Base-by-base conservation (phyloP, 2,329 filamentous ascomycete species). In the Colletotrichum gigasporum region DNA sequence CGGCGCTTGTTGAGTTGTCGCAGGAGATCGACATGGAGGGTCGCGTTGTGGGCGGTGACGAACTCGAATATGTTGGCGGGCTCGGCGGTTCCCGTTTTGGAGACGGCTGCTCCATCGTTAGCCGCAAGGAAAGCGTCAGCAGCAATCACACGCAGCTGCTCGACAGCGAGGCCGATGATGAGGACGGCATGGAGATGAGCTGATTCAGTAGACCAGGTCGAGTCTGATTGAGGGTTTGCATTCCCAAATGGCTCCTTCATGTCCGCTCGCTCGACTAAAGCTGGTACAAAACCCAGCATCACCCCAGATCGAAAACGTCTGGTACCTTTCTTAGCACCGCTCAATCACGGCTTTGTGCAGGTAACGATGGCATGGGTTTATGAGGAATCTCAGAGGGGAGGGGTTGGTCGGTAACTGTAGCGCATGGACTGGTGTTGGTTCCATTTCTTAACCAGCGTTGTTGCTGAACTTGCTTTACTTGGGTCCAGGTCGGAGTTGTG, bases 1-100 rank as follows among this genome's bases (percentile, higher is more conserved):
- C 86, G 54, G 92, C 93, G 20, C 83, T 99, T 61, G 91, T 98
- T 59, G 95, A 97, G 73, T 85, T 99, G 9, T 97, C 93, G 57
- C 93, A 97, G 76, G 94, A 97, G 74, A 92, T 97, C 42, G 94
- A 97, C 76, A 91, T 90, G 71, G 96, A 98, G 73, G 94, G 94
- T n/a, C 87, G 95, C 24, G 91, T 99, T 6, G 85, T 98, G 5
- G 91, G 91, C 55, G 95, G 95, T 42, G 92, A 97, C 67, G 94
- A 97, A 75, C 82, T 96, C 14, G 84, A 87, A 71, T 87, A 82
- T 64, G 83, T 83, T 14, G 82, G 81, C 68, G 85, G 83, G 65
- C 72, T 80, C 41, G 80, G 82, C 71, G 81, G 82, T 24, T 77
- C 78, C 24, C 79, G 83, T 16, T 86, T 78, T 56, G 76, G 78